These are phyloP conservation scores for Rostrohypoxylon terebratum DNA, from an alignment of 495 filamentous ascomycete genomes.

Conservation along the genomic window DNA sequence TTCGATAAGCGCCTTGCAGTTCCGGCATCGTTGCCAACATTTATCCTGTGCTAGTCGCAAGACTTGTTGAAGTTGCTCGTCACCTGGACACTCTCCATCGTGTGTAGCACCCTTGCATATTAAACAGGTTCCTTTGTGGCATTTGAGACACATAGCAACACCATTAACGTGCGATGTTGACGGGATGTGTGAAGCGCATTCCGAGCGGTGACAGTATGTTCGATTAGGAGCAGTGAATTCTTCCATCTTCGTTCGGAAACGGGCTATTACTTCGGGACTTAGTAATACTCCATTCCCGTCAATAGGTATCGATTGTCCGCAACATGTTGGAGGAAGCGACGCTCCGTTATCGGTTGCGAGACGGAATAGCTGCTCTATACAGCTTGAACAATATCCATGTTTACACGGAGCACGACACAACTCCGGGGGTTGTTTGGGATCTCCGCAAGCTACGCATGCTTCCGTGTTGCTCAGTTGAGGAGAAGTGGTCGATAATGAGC, in stretches of 20 bases:
- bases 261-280: conserved; percentile 1
- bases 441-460: conserved; percentile 37
- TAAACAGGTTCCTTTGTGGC: conserved; percentile 56
- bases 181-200: conserved; percentile 62
- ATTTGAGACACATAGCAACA: conserved; percentile 57
- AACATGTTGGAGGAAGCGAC: conserved; percentile 67
- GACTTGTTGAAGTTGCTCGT: conserved; percentile 71
- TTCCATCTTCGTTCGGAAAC: conserved; percentile 57
- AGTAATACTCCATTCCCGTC: conserved; percentile 49
- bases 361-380: conserved; percentile 57
- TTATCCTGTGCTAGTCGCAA: conserved; percentile 72
- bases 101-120: conserved; percentile 61
- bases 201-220: conserved; percentile 60
- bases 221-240: conserved; percentile 60
- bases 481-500: conserved; percentile 40
- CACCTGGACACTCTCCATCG: conserved; percentile 72
- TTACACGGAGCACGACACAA: conserved; percentile 48
- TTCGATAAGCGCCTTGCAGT: conserved; percentile 77
- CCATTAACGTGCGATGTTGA: conserved; percentile 46
- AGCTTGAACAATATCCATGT: conserved; percentile 63
- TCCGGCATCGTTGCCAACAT: conserved; percentile 79
- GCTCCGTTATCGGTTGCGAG: conserved; percentile 59
- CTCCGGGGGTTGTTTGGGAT: conserved; percentile 18
- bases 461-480: conserved; percentile 7
- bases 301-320: conserved; percentile 55